Evolutionary conservation across 1,284 basidiomycete genomes (phyloP).

Genomic region (Cutaneotrichosporon sp.): DNA sequence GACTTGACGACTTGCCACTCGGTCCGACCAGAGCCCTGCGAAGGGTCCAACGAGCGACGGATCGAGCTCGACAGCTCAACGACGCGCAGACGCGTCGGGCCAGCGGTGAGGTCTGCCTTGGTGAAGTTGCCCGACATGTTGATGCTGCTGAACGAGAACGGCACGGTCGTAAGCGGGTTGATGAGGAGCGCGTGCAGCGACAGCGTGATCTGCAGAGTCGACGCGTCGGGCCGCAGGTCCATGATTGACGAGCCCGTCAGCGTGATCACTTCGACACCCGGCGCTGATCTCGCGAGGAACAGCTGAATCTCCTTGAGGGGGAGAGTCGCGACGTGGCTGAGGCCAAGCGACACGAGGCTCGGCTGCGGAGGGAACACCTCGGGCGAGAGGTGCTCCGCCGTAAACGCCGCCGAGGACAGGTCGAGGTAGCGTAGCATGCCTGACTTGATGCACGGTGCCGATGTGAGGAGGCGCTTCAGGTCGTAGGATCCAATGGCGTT

Average conservation of each 20-base stretch:
- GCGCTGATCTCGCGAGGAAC: slow-evolving; percentile 69
- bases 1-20: slow-evolving; percentile 83
- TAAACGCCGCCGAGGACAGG: slow-evolving; percentile 77
- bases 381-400: slow-evolving; percentile 59
- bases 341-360: slow-evolving; percentile 76
- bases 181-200: slow-evolving; percentile 63
- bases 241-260: slow-evolving; percentile 73
- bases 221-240: slow-evolving; percentile 57
- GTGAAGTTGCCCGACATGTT: slow-evolving; percentile 27
- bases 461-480: slow-evolving; percentile 66
- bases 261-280: slow-evolving; percentile 81
- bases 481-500: slow-evolving; percentile 74
- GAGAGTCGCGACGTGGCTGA: slow-evolving; percentile 78
- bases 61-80: slow-evolving; percentile 79
- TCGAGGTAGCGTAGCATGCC: slow-evolving; percentile 84
- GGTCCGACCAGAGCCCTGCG: slow-evolving; percentile 58
- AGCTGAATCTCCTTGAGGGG: slow-evolving; percentile 66
- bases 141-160: slow-evolving; percentile 60
- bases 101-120: slow-evolving; percentile 50
- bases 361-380: slow-evolving; percentile 64
- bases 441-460: slow-evolving; percentile 76
- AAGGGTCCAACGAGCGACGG: slow-evolving; percentile 56
- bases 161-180: slow-evolving; percentile 73
- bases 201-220: slow-evolving; percentile 51
- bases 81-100: slow-evolving; percentile 77